A percentile compares a stretch with the other conserved stretches of the same genome.
These are phyloP conservation scores for Hypoxylon trugodes DNA, from an alignment of 495 filamentous ascomycete genomes.

Conservation along the genomic window DNA sequence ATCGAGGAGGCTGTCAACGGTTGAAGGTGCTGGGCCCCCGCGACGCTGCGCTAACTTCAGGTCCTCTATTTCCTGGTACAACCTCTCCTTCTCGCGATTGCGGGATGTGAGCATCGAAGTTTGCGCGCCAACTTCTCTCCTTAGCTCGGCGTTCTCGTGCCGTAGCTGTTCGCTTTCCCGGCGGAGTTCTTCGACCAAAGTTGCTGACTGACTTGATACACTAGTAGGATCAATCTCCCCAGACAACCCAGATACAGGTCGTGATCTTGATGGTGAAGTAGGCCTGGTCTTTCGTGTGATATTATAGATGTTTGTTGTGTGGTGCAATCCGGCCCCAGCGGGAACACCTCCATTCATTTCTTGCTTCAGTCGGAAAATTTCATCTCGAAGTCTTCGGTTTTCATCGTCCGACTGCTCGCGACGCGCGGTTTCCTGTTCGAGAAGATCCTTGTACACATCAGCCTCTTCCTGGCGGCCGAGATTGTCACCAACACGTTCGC, in stretches of 20 bases:
- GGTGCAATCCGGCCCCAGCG: conserved; percentile 53
- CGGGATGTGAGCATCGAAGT: conserved; percentile 97
- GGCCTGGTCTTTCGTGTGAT: conserved; percentile 68
- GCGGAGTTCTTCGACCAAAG: conserved; percentile 69
- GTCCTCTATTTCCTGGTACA: conserved; percentile 97
- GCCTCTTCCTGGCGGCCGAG: conserved; percentile 84
- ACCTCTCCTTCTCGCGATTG: conserved; percentile 90
- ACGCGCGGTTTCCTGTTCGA: conserved; percentile 90
- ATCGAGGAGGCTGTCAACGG: conserved; percentile 91
- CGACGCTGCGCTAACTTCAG: conserved; percentile 85
- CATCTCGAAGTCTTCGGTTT: conserved; percentile 83
- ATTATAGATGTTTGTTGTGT: conserved; percentile 68
- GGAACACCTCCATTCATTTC: conserved; percentile 56
- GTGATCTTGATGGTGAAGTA: conserved; percentile 65
- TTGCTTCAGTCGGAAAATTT: conserved; percentile 76
- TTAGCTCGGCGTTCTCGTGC: conserved; percentile 91
- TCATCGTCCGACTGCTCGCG: conserved; percentile 92
- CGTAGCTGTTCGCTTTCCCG: conserved; percentile 78
- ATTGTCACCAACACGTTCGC: conserved; percentile 65
- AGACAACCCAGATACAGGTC: conserved; percentile 68
- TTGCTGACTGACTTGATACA: conserved; percentile 66
- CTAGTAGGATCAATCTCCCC: conserved; percentile 64
- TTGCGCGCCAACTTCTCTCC: conserved; percentile 92
- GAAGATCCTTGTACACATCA: conserved; percentile 92
- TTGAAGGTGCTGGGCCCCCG: conserved; percentile 63